Base-by-base conservation (phyloP, 768 basidiomycete species). In the Psilocybe azurescens region DNA sequence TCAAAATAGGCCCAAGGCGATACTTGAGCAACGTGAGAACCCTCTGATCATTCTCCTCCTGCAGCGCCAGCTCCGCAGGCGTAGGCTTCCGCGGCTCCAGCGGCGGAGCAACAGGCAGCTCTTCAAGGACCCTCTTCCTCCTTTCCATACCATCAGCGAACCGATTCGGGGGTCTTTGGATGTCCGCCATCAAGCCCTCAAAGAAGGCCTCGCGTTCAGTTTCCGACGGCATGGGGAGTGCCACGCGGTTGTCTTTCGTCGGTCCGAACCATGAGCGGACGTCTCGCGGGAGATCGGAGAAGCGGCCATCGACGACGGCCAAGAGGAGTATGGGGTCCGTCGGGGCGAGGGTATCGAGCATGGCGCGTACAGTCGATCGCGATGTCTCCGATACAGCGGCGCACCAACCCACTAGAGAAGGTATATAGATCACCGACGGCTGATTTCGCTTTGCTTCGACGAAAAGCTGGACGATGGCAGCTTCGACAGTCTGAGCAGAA, bases 371-470 rank as follows among this genome's bases (percentile, higher is more conserved):
- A 0, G 95, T 97, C 2, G 90, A 84, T 9, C 95, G 84, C 0
- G 94, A 84, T 0, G 90, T 89, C 67, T 98, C 95, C 0, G 90
- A 85, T 24, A 99, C 86, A 2, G 94, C 88, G 0, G 88, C 80
- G 65, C 91, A 91, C 95, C 96, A 99, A 0, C 89, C 85, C 1
- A 86, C 69, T 5, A 99, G 84, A 1, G 94, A 92, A 0, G 97
- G 97, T 32, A 99, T 93, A 74, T 96, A 99, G 52, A 99, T 86
- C 39, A 99, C 90, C 0, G 95, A 95, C 0, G 97, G 97, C 68
- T 97, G 95, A 72, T 97, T 94, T 28, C 97, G 89, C 72, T 98
- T 99, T 0, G 97, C 97, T 74, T 99, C 97, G 20, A 96, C 84
- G 70, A 99, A 98, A 16, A 97, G 81, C 68, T 99, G 96, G 3